phyloP scores from a whole-genome alignment of 176 grass and related monocot genomes.

The Zizania latifolia region DNA sequence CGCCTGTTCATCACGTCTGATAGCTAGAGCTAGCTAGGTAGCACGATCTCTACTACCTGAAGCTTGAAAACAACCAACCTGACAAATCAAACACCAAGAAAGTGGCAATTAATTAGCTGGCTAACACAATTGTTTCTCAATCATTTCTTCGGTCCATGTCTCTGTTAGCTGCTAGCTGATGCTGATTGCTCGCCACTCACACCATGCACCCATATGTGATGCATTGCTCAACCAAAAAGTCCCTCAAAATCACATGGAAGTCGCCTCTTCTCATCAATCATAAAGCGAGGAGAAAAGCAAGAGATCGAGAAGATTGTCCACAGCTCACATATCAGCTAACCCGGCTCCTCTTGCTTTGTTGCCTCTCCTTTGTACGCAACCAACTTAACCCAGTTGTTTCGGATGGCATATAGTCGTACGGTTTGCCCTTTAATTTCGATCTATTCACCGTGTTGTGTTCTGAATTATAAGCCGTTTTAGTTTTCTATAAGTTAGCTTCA shows the following conservation, averaged over 20 bases:
- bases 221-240: not conserved
- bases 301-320: not conserved
- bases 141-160: not conserved
- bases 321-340: not conserved
- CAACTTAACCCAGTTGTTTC: too few species aligned
- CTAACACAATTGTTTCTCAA: not conserved
- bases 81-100: not conserved
- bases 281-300: not conserved
- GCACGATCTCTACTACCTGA: not conserved
- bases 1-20: conserved; percentile 18
- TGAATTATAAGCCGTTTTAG: too few species aligned
- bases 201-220: not conserved
- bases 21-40: too few species aligned
- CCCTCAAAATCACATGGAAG: conserved; percentile 15
- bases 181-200: not conserved
- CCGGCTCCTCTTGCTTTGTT: not conserved
- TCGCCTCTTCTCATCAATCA: not conserved
- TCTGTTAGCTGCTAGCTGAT: too few species aligned
- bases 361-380: too few species aligned
- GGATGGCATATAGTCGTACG: too few species aligned
- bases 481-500: too few species aligned
- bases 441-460: too few species aligned
- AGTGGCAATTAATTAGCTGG: not conserved
- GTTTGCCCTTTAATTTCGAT: too few species aligned
- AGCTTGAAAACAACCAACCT: conserved; percentile 5